Conservation (phyloP, 768 basidiomycete genomes). For the Amylocystis lapponica region DNA sequence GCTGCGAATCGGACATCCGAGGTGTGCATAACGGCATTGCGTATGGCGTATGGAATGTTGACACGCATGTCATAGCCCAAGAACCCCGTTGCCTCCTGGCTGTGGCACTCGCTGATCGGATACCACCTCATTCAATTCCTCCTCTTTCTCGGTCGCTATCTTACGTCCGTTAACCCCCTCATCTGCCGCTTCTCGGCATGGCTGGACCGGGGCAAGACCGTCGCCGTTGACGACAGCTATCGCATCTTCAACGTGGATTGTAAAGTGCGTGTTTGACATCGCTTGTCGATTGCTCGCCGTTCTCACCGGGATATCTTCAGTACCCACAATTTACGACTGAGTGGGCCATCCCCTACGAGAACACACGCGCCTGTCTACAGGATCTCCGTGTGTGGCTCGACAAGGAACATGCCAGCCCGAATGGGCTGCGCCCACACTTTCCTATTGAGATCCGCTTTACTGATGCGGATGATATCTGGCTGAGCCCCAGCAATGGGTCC, state of each 20-base stretch:
- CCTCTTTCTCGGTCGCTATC: slow-evolving; percentile 69
- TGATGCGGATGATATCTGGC: slow-evolving; percentile 86
- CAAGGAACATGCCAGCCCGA: slow-evolving; percentile 54
- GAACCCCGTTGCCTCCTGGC: slow-evolving; percentile 51
- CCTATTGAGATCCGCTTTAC: slow-evolving; percentile 91
- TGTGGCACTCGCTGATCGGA: slow-evolving; percentile 67
- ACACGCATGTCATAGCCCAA: slow-evolving; percentile 37
- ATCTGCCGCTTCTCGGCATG: slow-evolving; percentile 63
- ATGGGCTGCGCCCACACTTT: slow-evolving; percentile 85
- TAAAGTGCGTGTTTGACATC: slow-evolving; percentile 52
- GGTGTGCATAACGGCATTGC: slow-evolving; percentile 41
- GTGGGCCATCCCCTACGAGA: slow-evolving; percentile 80
- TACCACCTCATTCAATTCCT: slow-evolving; percentile 81
- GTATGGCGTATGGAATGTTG: not conserved
- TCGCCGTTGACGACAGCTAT: slow-evolving; percentile 71
- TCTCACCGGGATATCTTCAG: slow-evolving; percentile 33
- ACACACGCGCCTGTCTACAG: slow-evolving; percentile 59
- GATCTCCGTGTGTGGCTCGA: slow-evolving; percentile 72
- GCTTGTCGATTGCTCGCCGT: not conserved
- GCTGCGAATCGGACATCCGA: slow-evolving; percentile 70
- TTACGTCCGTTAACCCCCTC: slow-evolving; percentile 55
- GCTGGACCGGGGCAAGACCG: slow-evolving; percentile 50
- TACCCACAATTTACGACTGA: slow-evolving; percentile 93
- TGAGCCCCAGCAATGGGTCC: slow-evolving; percentile 80
- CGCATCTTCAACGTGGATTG: slow-evolving; percentile 92